Evolutionary conservation across 1,284 basidiomycete genomes (phyloP), one percentile per base, ranked within the genome.

Genomic region (Trichosporon sp.): DNA sequence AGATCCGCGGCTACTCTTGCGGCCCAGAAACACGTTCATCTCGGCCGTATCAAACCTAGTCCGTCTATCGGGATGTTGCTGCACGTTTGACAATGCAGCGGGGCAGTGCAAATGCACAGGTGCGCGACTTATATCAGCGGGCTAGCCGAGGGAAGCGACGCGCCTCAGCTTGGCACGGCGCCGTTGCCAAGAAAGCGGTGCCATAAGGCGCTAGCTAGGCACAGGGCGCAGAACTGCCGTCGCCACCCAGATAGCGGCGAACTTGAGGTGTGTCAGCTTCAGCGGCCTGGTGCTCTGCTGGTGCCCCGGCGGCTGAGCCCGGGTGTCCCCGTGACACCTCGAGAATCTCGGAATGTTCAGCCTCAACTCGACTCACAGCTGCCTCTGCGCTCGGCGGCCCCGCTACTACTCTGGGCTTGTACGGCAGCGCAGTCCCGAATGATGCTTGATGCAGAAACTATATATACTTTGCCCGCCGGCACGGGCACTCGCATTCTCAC

Each of bases 311-410:
- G 53, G 53, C 25, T 21, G 12, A 31, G 12, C 12, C 13, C 53
- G 27, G 53, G 21, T 21, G 56, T 18, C 56, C 29, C 53, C 56
- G 56, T 60, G 56, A 60, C 56, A 29, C 27, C 11, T 31, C 7
- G 15, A n/a, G 27, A n/a, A 32, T 60, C 56, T 31, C 56, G 56
- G 56, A 60, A 31, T 60, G 56, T 60, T 60, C 27, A 60, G 56
- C 56, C 56, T 60, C 56, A 60, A 31, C 56, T 32, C 1, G 23
- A 27, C 51, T 56, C 51, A 8, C 38, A 15, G 38, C 38, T 42
- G 38, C 38, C 18, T 18, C 38, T 42, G 18, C n/a, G 38, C 38
- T 42, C 38, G n/a, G 38, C 38, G 3, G n/a, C 5, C 1, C 18
- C 38, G 18, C 38, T 42, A 42, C 38, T 18, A 42, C 18, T 42